Conservation (phyloP, 2,329 filamentous ascomycete species). For the Fusarium sp. region DNA sequence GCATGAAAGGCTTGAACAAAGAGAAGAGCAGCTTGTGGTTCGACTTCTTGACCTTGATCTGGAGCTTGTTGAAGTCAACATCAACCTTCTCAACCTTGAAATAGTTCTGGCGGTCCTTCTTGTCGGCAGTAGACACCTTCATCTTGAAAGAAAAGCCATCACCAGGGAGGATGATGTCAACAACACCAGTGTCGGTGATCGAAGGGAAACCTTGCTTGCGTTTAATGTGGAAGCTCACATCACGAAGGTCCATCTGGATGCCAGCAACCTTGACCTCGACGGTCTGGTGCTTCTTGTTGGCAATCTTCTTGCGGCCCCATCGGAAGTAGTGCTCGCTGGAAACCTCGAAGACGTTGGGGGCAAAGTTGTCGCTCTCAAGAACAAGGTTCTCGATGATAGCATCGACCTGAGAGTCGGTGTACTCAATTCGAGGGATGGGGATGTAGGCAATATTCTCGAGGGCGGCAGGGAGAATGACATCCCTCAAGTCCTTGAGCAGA, state of each 20-base stretch:
- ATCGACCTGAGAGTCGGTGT: conserved; percentile 85
- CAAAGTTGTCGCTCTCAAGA: conserved; percentile 95
- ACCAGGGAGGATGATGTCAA: conserved; percentile 89
- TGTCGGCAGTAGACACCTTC: conserved; percentile 84
- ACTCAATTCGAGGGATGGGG: conserved; percentile 94
- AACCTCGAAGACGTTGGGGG: conserved; percentile 91
- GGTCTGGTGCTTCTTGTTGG: conserved; percentile 85
- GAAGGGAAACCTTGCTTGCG: conserved; percentile 93
- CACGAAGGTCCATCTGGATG: conserved; percentile 90
- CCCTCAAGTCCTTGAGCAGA: conserved; percentile 86
- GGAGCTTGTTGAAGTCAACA: conserved; percentile 83
- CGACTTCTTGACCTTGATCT: conserved; percentile 93
- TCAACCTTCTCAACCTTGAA: conserved; percentile 94
- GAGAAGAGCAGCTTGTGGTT: conserved; percentile 93
- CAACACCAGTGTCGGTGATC: conserved; percentile 87
- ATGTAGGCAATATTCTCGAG: conserved; percentile 92
- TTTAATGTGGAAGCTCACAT: conserved; percentile 95
- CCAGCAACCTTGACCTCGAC: conserved; percentile 86
- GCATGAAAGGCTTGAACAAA: conserved; percentile 86
- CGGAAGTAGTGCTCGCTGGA: conserved; percentile 94
- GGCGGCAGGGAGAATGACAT: conserved; percentile 84
- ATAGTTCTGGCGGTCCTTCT: conserved; percentile 81
- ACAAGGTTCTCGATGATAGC: conserved; percentile 94
- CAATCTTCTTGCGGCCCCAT: conserved; percentile 90
- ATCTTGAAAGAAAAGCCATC: conserved; percentile 93